Evolutionary conservation across 192 early-diverging fungal genomes (phyloP), one percentile per base, ranked within the genome.

Genomic region (Podila minutissima): DNA sequence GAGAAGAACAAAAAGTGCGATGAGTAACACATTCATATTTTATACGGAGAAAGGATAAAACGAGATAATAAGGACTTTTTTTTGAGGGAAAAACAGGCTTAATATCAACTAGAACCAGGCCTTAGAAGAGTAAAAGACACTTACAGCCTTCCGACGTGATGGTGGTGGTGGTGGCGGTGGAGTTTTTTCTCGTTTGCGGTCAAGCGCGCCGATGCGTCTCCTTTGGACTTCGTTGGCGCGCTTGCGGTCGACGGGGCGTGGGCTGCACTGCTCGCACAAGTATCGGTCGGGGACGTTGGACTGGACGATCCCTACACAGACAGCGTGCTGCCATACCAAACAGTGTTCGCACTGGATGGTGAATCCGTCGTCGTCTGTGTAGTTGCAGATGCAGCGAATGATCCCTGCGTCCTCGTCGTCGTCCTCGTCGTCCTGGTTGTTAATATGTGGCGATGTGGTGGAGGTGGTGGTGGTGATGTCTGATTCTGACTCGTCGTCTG

Each of bases 311-410:
- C 84, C 83, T 15, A 99, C 92, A 75, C 98, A 99, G 26, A 91
- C 88, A 8, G 91, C 91, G 82, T 99, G 98, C 74, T 99, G 98
- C 98, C 98, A 99, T 6, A 96, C 95, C 7, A 89, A 72, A 75
- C 98, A 99, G 59, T 88, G 84, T 60, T 99, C 98, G 82, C 98
- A 99, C 67, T 98, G 95, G 55, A 99, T 95, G 9, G 98, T 98
- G 57, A 92, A 97, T 17, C 98, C 98, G 87, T 99, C 98, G 87
- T 99, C 98, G 67, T 97, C 93, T 55, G 87, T 88, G 67, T 87
- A 90, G 26, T 86, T 86, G 83, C 98, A 99, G 64, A 99, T 96
- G 84, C 98, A 99, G 24, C 97, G 93, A 86, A 99, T 99, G 51
- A 93, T 86, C 1, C 93, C 96, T 26, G 91, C 88, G 82, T 98